Evolutionary conservation across 2,329 filamentous ascomycete genomes (phyloP).

Genomic region (Diaporthe vexans): DNA sequence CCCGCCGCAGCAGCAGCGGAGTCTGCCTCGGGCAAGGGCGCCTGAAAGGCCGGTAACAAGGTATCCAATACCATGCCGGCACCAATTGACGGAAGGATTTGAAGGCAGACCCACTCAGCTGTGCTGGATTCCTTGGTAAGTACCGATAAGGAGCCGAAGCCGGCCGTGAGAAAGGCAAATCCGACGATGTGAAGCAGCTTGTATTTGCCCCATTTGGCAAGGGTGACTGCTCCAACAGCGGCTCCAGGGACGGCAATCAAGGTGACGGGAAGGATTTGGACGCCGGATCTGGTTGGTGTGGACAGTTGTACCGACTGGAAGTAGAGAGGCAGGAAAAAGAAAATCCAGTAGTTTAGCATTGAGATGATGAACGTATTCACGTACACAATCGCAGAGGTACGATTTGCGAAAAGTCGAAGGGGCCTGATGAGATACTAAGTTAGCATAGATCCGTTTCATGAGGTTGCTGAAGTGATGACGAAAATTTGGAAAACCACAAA

Average conservation of each 20-base stretch:
- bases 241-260: slow-evolving; percentile 50
- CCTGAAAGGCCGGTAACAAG: slow-evolving; percentile 58
- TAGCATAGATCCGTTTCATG: too few relatives aligned
- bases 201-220: slow-evolving; percentile 52
- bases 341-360: neutral
- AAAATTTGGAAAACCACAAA: too few relatives aligned
- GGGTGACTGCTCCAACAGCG: slow-evolving; percentile 47
- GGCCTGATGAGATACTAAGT: too few relatives aligned
- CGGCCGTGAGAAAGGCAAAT: slow-evolving; percentile 55
- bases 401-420: too few relatives aligned
- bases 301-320: slow-evolving; percentile 43
- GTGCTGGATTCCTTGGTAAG: slow-evolving; percentile 52
- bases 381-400: too few relatives aligned
- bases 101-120: slow-evolving; percentile 56
- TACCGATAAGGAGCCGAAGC: slow-evolving; percentile 57
- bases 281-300: slow-evolving; percentile 51
- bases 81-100: slow-evolving; percentile 57
- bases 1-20: slow-evolving; percentile 53
- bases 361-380: slow-evolving; percentile 43
- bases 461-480: too few relatives aligned
- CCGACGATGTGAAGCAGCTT: slow-evolving; percentile 52
- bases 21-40: slow-evolving; percentile 51
- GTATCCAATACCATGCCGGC: slow-evolving; percentile 57
- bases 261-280: slow-evolving; percentile 51
- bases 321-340: slow-evolving; percentile 41